Conservation (phyloP, 2,329 filamentous ascomycete species). For the Claviceps pazoutovae region DNA sequence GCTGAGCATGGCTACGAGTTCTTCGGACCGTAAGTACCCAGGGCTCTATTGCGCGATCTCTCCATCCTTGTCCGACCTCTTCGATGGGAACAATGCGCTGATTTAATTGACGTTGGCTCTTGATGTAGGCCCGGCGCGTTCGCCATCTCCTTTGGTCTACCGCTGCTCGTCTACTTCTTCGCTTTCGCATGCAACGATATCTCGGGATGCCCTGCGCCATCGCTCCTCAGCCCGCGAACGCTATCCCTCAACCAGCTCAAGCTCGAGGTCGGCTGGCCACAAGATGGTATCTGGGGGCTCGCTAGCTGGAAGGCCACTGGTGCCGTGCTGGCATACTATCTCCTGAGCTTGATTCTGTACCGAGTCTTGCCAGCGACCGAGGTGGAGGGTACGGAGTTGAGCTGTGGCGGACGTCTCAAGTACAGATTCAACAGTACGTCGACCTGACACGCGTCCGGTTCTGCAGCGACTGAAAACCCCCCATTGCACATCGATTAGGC, state of each 20-base stretch:
- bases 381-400: slow-evolving; percentile 55
- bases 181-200: slow-evolving; percentile 86
- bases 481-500: not conserved
- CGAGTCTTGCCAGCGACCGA: slow-evolving; percentile 61
- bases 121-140: slow-evolving; percentile 56
- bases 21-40: slow-evolving; percentile 31
- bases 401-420: slow-evolving; percentile 58
- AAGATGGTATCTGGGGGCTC: slow-evolving; percentile 54
- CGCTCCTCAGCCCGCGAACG: slow-evolving; percentile 57
- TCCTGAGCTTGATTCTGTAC: slow-evolving; percentile 61
- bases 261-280: slow-evolving; percentile 68
- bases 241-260: slow-evolving; percentile 62
- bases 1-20: slow-evolving; percentile 36
- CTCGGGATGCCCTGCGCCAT: slow-evolving; percentile 78
- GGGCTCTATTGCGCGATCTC: not conserved
- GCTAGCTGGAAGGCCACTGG: slow-evolving; percentile 53
- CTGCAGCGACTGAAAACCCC: not conserved
- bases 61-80: not conserved
- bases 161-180: slow-evolving; percentile 63
- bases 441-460: not conserved
- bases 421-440: slow-evolving; percentile 66
- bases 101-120: too few species aligned
- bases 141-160: slow-evolving; percentile 66
- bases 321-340: slow-evolving; percentile 66
- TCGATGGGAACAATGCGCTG: not conserved